Evolutionary conservation across 306 rosid species (phyloP).

Genomic region (Leucaena leucocephala): DNA sequence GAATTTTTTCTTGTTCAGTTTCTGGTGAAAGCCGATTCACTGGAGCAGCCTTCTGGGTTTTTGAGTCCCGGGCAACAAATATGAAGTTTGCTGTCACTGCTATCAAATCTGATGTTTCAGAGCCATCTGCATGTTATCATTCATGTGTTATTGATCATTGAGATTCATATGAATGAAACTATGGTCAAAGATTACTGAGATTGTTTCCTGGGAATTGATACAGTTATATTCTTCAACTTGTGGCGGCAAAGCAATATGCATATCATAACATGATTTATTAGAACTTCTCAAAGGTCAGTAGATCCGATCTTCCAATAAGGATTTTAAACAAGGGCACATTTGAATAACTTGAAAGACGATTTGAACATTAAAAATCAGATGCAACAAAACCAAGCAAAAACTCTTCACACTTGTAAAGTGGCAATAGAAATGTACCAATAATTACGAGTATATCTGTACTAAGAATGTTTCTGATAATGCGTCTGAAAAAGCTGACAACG

Average conservation of each 20-base stretch:
- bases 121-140: slow-evolving; percentile 39
- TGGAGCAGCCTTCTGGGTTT: slow-evolving; percentile 86
- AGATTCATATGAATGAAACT: not conserved
- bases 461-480: not conserved
- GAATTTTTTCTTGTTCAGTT: slow-evolving; percentile 67
- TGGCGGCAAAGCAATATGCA: not conserved
- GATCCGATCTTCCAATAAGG: not conserved
- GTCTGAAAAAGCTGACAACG: slow-evolving; percentile 1
- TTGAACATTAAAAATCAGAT: not conserved
- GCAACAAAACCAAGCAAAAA: not conserved
- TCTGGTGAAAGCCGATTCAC: slow-evolving; percentile 79
- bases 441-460: not conserved
- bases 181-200: not conserved
- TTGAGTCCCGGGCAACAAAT: slow-evolving; percentile 93
- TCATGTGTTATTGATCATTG: not conserved
- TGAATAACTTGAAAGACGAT: not conserved
- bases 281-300: not conserved
- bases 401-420: not conserved
- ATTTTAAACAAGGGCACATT: not conserved
- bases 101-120: slow-evolving; percentile 49
- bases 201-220: not conserved
- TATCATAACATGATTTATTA: not conserved
- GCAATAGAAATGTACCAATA: not conserved
- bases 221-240: not conserved
- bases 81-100: slow-evolving; percentile 91